Evolutionary conservation across 73 alveolate genomes (phyloP).

Genomic region (Halteria grandinella): DNA sequence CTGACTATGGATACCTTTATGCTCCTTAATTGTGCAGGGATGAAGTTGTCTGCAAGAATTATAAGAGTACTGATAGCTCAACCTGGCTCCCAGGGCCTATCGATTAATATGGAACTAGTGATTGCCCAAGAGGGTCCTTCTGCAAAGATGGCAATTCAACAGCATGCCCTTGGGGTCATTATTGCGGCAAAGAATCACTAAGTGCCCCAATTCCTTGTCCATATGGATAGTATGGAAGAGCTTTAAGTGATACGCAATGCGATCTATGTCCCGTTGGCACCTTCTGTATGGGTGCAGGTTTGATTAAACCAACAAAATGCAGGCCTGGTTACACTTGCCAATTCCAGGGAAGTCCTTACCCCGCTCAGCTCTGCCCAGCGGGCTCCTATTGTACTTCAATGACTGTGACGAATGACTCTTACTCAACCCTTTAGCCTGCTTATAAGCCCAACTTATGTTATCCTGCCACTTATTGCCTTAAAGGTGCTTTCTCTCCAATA

Average conservation of each 20-base stretch:
- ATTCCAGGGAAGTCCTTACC: slow-evolving; percentile 65
- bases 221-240: slow-evolving; percentile 70
- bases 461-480: slow-evolving; percentile 81
- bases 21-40: slow-evolving; percentile 66
- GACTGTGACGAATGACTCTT: slow-evolving; percentile 22
- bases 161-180: slow-evolving; percentile 51
- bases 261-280: slow-evolving; percentile 75
- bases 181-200: slow-evolving; percentile 52
- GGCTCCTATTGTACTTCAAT: slow-evolving; percentile 75
- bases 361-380: slow-evolving; percentile 84
- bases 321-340: slow-evolving; percentile 85
- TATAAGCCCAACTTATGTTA: slow-evolving; percentile 65
- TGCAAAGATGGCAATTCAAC: slow-evolving; percentile 58
- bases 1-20: slow-evolving; percentile 40
- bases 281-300: slow-evolving; percentile 59
- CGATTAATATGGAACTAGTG: slow-evolving; percentile 39
- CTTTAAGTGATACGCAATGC: slow-evolving; percentile 48
- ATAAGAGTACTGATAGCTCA: not conserved
- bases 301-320: slow-evolving; percentile 60
- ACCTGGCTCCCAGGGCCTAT: slow-evolving; percentile 37
- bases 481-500: slow-evolving; percentile 73
- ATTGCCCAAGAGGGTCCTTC: slow-evolving; percentile 59
- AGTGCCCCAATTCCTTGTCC: slow-evolving; percentile 58
- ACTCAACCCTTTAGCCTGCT: slow-evolving; percentile 39
- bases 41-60: slow-evolving; percentile 63